Evolutionary conservation across 2,329 filamentous ascomycete species (phyloP), one percentile per base, ranked within the genome.

Genomic region (Neurospora sp.): DNA sequence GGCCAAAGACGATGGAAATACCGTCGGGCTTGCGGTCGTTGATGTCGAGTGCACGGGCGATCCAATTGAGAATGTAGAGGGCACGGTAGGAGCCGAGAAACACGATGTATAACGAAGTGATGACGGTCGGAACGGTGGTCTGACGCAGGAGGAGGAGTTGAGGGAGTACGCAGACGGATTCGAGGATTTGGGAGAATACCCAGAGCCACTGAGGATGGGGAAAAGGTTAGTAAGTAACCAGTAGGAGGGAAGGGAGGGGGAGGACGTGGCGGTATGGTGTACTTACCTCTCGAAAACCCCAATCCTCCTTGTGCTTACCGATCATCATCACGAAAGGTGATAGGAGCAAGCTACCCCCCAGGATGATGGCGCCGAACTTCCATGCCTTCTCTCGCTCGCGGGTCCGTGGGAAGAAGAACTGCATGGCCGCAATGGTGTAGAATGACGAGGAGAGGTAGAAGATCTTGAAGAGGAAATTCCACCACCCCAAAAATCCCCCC

Each of bases 61-160:
- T 90, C 95, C 95, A 98, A 80, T 97, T 97, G 67, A 97, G 80
- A 72, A 97, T 90, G 81, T 98, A 97, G 72, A 97, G 87, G 67
- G 85, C 92, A 70, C 95, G 92, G 82, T 97, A 98, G 13, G 90
- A 90, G 42, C 94, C 95, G 1, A 97, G 87, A 0, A 93, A 89
- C 67, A 96, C 84, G 69, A 98, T 91, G 80, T 98, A 98, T 82
- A 92, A 97, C n/a, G 93, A 97, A 79, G 97, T 93, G 81, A 98
- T 94, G 66, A 97, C 95, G 67, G 95, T 98, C 0, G 95, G 95
- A 0, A 97, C 93, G 36, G 90, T 93, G n/a, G 95, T 97, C 80
- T 97, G 93, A 71, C 95, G 92, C 15, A 98, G 88, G 62, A 97
- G 89, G 6, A 97, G 87, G 1, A 98, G 89, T 79, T 98, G 95